Conservation (phyloP, 805 yeast genomes). For the Saccharomycopsis vini region DNA sequence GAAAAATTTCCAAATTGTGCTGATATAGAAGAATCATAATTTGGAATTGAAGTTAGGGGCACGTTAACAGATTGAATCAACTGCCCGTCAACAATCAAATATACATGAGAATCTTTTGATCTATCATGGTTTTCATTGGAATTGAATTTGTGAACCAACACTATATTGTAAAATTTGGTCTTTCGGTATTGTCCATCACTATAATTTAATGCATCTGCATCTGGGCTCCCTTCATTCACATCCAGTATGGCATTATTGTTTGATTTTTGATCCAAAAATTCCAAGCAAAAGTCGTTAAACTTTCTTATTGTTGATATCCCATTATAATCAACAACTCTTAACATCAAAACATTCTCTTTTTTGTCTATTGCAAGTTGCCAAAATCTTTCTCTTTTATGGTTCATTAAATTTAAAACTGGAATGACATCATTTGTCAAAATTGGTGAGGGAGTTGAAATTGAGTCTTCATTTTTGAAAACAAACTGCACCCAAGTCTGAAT, state of each 20-base stretch:
- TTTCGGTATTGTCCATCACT: neutral
- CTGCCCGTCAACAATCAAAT: constrained; percentile 42
- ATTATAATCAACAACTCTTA: constrained; percentile 10
- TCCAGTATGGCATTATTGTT: neutral
- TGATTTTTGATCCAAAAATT: constrained; percentile 8
- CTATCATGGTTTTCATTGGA: constrained; percentile 7
- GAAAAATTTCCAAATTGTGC: constrained; percentile 16
- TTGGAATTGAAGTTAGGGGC: constrained; percentile 7
- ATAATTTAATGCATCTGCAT: neutral
- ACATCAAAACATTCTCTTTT: constrained; percentile 6
- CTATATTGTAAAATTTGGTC: constrained; percentile 23
- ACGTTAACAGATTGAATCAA: constrained; percentile 27
- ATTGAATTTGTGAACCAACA: constrained; percentile 21
- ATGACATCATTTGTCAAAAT: neutral
- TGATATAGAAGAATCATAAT: constrained; percentile 11
- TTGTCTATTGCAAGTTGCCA: constrained; percentile 12
- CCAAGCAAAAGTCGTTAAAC: constrained; percentile 26
- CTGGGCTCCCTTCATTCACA: neutral
- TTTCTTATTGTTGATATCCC: constrained; percentile 10
- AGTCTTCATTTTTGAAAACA: constrained; percentile 3
- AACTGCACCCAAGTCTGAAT: constrained; percentile 35
- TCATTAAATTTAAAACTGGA: constrained; percentile 12
- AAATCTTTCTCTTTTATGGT: constrained; percentile 8
- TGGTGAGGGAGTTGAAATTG: neutral
- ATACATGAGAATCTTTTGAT: constrained; percentile 29